These are phyloP conservation scores for Leucosporidium creatinivorum DNA, from an alignment of 768 basidiomycete species.

Conservation along the genomic window DNA sequence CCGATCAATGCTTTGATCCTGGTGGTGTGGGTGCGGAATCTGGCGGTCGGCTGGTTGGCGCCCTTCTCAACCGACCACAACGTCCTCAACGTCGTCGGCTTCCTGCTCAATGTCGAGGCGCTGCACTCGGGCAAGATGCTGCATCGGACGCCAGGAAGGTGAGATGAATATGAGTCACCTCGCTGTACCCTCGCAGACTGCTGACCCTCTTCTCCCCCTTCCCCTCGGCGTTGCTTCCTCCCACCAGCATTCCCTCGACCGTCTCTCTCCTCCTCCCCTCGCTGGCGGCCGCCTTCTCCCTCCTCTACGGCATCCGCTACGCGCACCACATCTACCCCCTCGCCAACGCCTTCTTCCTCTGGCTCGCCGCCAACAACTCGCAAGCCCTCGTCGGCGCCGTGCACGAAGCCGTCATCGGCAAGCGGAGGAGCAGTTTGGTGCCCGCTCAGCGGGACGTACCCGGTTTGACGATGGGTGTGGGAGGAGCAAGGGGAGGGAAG, in stretches of 20 bases:
- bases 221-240: not conserved
- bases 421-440: not conserved
- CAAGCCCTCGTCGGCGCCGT: conserved; percentile 2
- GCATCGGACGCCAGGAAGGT: not conserved
- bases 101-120: conserved; percentile 36
- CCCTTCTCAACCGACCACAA: conserved; percentile 75
- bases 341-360: conserved; percentile 48
- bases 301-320: conserved; percentile 60
- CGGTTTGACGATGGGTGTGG: too few species aligned
- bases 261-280: not conserved
- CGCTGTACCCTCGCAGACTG: not conserved
- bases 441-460: too few species aligned
- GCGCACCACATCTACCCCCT: conserved; percentile 62
- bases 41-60: conserved; percentile 66
- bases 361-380: conserved; percentile 29
- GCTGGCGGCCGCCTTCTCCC: conserved; percentile 51
- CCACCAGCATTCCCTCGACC: not conserved
- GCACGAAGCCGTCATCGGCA: not conserved
- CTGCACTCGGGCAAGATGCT: conserved; percentile 20
- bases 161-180: too few species aligned
- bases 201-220: not conserved
- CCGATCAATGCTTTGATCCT: conserved; percentile 64
- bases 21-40: conserved; percentile 81
- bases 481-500: too few species aligned
- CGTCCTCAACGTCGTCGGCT: conserved; percentile 35